Evolutionary conservation across 768 basidiomycete species (phyloP).

Genomic region (Mycena polygramma): DNA sequence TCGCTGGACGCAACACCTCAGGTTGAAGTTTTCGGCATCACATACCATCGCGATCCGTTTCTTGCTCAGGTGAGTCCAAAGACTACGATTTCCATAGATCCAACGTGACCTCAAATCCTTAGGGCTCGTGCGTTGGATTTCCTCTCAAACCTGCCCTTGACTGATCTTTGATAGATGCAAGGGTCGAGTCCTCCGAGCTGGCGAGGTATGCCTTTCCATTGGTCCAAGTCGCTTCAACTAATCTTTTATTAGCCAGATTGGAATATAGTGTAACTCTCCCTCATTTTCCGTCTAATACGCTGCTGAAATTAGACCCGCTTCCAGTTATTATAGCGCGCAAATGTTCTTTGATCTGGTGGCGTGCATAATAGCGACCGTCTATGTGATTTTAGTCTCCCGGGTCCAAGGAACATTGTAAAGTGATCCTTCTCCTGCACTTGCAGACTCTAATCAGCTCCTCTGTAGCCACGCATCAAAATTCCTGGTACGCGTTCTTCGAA

Average conservation of each 20-base stretch:
- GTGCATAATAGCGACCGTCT: slow-evolving; percentile 18
- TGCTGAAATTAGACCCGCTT: not conserved
- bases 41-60: slow-evolving; percentile 20
- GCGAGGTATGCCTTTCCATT: slow-evolving; percentile 21
- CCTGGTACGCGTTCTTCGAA: slow-evolving; percentile 9
- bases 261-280: slow-evolving; percentile 20
- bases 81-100: not conserved
- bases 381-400: slow-evolving; percentile 11
- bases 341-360: slow-evolving; percentile 30
- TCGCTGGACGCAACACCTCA: not conserved
- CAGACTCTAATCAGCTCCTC: not conserved
- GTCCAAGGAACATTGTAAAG: slow-evolving; percentile 11
- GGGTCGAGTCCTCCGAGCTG: slow-evolving; percentile 11
- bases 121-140: slow-evolving; percentile 15
- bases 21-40: slow-evolving; percentile 28
- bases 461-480: slow-evolving; percentile 9
- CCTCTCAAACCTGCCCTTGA: not conserved
- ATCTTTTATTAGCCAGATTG: slow-evolving; percentile 27
- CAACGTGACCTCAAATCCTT: not conserved
- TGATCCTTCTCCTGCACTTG: not conserved
- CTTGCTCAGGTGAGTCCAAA: slow-evolving; percentile 1
- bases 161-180: slow-evolving; percentile 17
- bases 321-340: slow-evolving; percentile 27
- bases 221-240: not conserved
- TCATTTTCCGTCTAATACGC: not conserved